Evolutionary conservation across 805 yeast species (phyloP), one percentile per base, ranked within the genome.

Genomic region (Candida fluviatilis): DNA sequence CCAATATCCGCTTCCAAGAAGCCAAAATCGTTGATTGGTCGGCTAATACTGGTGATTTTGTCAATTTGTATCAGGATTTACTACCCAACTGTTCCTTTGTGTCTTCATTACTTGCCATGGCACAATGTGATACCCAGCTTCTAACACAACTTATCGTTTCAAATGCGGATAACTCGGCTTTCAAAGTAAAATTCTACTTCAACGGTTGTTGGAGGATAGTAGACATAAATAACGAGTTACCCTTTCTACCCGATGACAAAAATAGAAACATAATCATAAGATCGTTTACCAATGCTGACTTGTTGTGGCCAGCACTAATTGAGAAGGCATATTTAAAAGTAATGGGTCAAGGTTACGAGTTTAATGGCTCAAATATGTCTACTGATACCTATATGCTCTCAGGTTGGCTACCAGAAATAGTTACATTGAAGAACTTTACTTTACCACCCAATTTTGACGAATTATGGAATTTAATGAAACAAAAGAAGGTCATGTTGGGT

Each of bases 21-120:
- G 38, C 42, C 1, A 18, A 3, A 3, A 31, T 41, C 5, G 28
- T 15, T 80, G 54, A 75, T 25, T 29, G 84, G 54, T 28, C 95
- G 60, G n/a, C 73, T 46, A 30, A 52, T 23, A 18, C 18, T 27
- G 26, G 41, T 8, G 48, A 46, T 35, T 42, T 66, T 12, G 36
- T 37, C 1, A 53, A 59, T 18, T 36, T 78, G 10, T 69, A 64
- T 49, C 83, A 78, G 48, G 80, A 75, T 40, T 44, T 62, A 1
- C 50, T 76, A n/a, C 64, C 78, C 6, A 81, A 86, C 55, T 87
- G 95, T 57, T 84, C 95, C 0, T 77, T 86, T 52, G 85, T 86
- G 3, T 78, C 89, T 2, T 68, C 90, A 0, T 50, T 85, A 12
- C 60, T 84, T 12, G 75, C 86, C 1, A 58, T 80, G 1, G 52